Conservation (phyloP, 805 yeast genomes). For the Metschnikowia koreensis region DNA sequence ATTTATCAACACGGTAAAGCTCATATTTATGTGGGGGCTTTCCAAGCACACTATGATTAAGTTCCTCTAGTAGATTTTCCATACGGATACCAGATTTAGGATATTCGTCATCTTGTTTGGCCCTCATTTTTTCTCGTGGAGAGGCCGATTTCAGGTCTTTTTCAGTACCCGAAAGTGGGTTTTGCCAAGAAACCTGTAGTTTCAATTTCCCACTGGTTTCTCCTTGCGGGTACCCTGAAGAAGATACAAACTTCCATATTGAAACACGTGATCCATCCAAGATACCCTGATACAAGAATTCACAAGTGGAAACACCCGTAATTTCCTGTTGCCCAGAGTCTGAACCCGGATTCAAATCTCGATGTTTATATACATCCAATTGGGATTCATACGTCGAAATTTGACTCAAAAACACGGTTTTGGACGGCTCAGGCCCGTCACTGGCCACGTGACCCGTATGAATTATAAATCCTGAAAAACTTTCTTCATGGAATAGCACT, state of each 20-base stretch:
- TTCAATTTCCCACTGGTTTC: conserved; percentile 7
- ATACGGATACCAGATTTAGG: background rate
- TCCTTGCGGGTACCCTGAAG: conserved; percentile 13
- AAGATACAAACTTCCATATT: conserved; percentile 30
- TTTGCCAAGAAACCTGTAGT: conserved; percentile 3
- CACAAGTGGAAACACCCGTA: background rate
- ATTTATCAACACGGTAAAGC: background rate
- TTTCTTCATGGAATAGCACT: conserved; percentile 33
- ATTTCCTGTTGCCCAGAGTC: background rate
- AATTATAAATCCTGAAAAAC: conserved; percentile 27
- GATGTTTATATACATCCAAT: background rate
- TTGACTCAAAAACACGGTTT: conserved; percentile 6
- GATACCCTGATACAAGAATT: conserved; percentile 5
- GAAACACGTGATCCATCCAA: conserved; percentile 2
- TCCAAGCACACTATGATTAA: conserved; percentile 4
- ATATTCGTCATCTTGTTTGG: background rate
- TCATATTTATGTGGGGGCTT: background rate
- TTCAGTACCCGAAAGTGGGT: conserved; percentile 1
- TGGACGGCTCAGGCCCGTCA: conserved; percentile 1
- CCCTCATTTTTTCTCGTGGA: background rate
- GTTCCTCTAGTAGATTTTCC: conserved; percentile 12
- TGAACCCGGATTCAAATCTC: background rate
- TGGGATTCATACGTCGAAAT: background rate
- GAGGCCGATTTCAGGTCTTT: background rate
- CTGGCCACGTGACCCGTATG: conserved; percentile 11